Evolutionary conservation across 2,329 filamentous ascomycete species (phyloP).

Genomic region (Sclerotinia subarctica): DNA sequence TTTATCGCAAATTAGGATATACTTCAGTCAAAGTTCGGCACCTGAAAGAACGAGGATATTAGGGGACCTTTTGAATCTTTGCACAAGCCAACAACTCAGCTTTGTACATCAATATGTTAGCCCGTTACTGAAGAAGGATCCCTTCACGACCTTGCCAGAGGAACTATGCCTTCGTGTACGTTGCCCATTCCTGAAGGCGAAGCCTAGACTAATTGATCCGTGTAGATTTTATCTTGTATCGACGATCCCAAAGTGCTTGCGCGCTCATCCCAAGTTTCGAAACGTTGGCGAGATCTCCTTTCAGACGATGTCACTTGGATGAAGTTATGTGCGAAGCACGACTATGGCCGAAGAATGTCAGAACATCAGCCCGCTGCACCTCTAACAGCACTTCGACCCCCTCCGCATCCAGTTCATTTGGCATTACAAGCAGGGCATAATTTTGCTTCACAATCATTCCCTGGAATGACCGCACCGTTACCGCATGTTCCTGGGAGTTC

Average conservation of each 20-base stretch:
- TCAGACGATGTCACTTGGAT: conserved; percentile 99
- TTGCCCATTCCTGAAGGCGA: conserved; percentile 22
- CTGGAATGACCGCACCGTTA: conserved; percentile 43
- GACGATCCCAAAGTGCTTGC: conserved; percentile 94
- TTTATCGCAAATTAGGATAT: conserved; percentile 71
- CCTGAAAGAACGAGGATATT: conserved; percentile 77
- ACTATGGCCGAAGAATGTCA: conserved; percentile 65
- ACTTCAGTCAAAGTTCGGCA: conserved; percentile 75
- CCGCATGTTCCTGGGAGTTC: conserved; percentile 37
- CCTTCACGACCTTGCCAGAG: conserved; percentile 86
- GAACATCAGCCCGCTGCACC: conserved; percentile 32
- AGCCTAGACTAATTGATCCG: conserved; percentile 21
- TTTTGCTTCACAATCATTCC: conserved; percentile 43
- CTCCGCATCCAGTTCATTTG: conserved; percentile 33
- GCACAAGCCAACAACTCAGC: conserved; percentile 90
- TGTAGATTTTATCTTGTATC: conserved; percentile 87
- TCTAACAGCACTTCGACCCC: conserved; percentile 31
- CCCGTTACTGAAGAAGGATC: conserved; percentile 91
- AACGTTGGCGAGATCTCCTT: conserved; percentile 86
- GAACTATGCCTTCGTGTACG: conserved; percentile 86
- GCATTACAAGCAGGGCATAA: conserved; percentile 20
- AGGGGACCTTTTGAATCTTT: conserved; percentile 86
- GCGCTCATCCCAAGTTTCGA: conserved; percentile 92
- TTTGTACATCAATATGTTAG: conserved; percentile 97
- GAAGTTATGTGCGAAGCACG: conserved; percentile 92